Percentiles rank a stretch among this genome's conserved stretches.
phyloP scores from a whole-genome alignment of 176 grass and related monocot genomes.

The Oryza glaberrima region DNA sequence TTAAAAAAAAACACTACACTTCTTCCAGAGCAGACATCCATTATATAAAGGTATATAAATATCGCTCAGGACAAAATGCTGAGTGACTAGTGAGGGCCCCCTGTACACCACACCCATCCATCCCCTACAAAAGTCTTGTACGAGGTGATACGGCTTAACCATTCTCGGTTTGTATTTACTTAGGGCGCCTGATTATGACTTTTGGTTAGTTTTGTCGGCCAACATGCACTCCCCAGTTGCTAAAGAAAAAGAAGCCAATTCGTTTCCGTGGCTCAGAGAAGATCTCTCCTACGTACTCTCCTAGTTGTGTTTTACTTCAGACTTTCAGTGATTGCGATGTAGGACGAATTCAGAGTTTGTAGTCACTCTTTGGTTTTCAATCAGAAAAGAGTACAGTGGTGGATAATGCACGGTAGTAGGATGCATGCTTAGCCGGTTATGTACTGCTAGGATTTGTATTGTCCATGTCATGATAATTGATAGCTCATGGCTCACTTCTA shows the following conservation, averaged over 20 bases:
- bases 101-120: not conserved
- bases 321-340: constrained; percentile 21
- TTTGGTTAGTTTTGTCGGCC: constrained; percentile 2
- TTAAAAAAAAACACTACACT: too few species aligned
- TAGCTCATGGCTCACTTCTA: not conserved
- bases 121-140: not conserved
- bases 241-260: not conserved
- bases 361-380: not conserved
- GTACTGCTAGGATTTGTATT: constrained; percentile 1
- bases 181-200: not conserved
- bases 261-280: not conserved
- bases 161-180: not conserved
- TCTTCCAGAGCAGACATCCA: too few species aligned
- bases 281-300: not conserved
- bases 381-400: not conserved
- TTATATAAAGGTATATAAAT: not conserved
- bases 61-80: not conserved
- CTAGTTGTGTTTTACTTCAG: not conserved
- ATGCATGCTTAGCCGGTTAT: not conserved
- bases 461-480: constrained; percentile 19
- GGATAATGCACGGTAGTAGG: not conserved
- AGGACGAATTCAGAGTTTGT: not conserved
- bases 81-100: not conserved
- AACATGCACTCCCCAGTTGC: not conserved
- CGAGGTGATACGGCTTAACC: not conserved